Evolutionary conservation across 139 green algal genomes (phyloP).

Genomic region (Klebsormidium nitens): DNA sequence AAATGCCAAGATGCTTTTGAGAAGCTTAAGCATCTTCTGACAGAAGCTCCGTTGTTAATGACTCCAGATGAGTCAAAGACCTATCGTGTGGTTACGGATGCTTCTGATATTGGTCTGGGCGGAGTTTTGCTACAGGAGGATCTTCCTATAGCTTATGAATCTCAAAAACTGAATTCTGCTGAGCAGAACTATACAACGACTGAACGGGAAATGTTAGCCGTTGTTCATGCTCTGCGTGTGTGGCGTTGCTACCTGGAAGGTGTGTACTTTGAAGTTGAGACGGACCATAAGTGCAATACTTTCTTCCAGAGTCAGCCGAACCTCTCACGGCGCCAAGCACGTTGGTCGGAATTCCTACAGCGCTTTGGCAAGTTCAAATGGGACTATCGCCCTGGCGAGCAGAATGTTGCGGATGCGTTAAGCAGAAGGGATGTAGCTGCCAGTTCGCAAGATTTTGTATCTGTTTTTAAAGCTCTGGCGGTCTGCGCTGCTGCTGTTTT

Average conservation of each 20-base stretch:
- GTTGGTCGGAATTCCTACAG: constrained; percentile 15
- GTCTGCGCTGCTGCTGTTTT: too few species aligned
- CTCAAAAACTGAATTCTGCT: constrained; percentile 14
- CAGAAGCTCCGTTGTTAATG: constrained; percentile 22
- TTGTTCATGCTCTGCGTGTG: constrained; percentile 23
- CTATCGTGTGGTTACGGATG: constrained; percentile 34
- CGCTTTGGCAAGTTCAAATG: constrained; percentile 6
- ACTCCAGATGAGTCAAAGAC: constrained; percentile 17
- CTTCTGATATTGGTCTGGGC: constrained; percentile 23
- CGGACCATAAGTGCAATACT: constrained; percentile 6
- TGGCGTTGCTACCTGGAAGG: constrained; percentile 24
- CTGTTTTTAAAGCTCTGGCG: too few species aligned
- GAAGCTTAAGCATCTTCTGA: constrained; percentile 4
- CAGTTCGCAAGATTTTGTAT: too few species aligned
- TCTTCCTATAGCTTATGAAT: constrained; percentile 29
- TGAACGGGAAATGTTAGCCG: constrained; percentile 37
- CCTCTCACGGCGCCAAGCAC: constrained; percentile 9
- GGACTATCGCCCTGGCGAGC: constrained; percentile 9
- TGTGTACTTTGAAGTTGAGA: not conserved
- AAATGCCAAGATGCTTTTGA: constrained; percentile 10
- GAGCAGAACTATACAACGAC: constrained; percentile 30
- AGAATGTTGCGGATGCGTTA: constrained; percentile 24
- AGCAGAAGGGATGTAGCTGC: too few species aligned
- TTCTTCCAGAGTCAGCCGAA: constrained; percentile 10
- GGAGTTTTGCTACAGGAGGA: constrained; percentile 38